Conservation (phyloP, 2,329 filamentous ascomycete genomes). For the Trichoderma endophyticum region DNA sequence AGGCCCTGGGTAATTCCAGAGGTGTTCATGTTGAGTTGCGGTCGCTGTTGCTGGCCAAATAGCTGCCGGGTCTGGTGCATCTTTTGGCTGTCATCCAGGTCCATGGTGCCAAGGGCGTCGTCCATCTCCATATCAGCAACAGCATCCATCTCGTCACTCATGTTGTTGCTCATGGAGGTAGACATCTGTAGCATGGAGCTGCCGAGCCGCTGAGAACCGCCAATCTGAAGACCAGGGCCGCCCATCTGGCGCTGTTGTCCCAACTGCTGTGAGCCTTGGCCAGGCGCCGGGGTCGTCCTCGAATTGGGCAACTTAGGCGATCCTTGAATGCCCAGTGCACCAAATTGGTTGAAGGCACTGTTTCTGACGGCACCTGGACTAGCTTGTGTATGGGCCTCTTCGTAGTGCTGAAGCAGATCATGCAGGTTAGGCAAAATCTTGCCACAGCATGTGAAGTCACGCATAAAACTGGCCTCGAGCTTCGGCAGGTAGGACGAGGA, state of each 20-base stretch:
- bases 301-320: conserved; percentile 34
- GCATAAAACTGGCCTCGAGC: conserved; percentile 96
- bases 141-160: conserved; percentile 69
- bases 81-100: conserved; percentile 59
- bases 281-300: conserved; percentile 32
- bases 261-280: conserved; percentile 30
- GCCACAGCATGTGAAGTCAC: conserved; percentile 93
- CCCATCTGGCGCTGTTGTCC: conserved; percentile 34
- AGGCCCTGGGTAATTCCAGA: conserved; percentile 74
- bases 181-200: conserved; percentile 38
- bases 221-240: conserved; percentile 38
- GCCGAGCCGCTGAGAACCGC: conserved; percentile 30
- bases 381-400: conserved; percentile 84
- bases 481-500: conserved; percentile 96
- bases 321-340: conserved; percentile 33
- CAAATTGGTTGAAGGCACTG: conserved; percentile 41
- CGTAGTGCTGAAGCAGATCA: conserved; percentile 93
- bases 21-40: conserved; percentile 78
- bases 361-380: conserved; percentile 43
- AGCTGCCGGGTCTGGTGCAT: conserved; percentile 69
- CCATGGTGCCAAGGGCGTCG: conserved; percentile 67
- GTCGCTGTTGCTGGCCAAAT: conserved; percentile 61
- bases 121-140: conserved; percentile 98
- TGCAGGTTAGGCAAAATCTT: conserved; percentile 86
- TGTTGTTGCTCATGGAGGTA: conserved; percentile 40